Evolutionary conservation across 352 stramenopile genomes (phyloP).

Genomic region (Phytophthora rubi): DNA sequence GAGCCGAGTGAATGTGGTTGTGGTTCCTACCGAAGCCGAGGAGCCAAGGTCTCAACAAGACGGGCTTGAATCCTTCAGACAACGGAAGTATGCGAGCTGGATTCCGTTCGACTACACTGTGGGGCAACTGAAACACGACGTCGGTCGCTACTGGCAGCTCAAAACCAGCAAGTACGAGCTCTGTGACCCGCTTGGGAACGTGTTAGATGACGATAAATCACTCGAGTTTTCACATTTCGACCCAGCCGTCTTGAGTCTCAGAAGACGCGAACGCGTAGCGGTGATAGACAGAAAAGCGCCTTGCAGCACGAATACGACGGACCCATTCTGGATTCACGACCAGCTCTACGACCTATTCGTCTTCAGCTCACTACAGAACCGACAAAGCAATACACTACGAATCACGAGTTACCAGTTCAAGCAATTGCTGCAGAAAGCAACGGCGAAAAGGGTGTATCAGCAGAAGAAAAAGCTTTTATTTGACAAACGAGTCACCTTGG

Average conservation of each 20-base stretch:
- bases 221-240: constrained; percentile 24
- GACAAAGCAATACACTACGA: constrained; percentile 42
- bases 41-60: neutral
- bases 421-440: constrained; percentile 52
- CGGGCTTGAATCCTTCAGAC: neutral
- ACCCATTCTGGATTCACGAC: constrained; percentile 67
- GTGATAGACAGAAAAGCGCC: neutral
- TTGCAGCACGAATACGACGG: neutral
- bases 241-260: constrained; percentile 26
- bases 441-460: constrained; percentile 19
- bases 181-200: constrained; percentile 29
- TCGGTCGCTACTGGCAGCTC: constrained; percentile 54
- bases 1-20: constrained; percentile 33
- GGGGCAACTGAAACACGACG: constrained; percentile 54
- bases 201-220: constrained; percentile 29
- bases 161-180: constrained; percentile 54
- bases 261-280: constrained; percentile 6
- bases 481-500: constrained; percentile 39
- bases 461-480: constrained; percentile 53
- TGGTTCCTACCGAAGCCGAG: constrained; percentile 15
- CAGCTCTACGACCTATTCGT: constrained; percentile 74
- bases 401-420: constrained; percentile 80
- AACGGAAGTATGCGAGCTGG: constrained; percentile 43
- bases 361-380: constrained; percentile 63
- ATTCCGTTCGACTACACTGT: constrained; percentile 54